Percentiles rank a stretch among this genome's conserved stretches.
Evolutionary conservation across 1,139 yeast species (phyloP).

Genomic region (Protomyces inundatus): DNA sequence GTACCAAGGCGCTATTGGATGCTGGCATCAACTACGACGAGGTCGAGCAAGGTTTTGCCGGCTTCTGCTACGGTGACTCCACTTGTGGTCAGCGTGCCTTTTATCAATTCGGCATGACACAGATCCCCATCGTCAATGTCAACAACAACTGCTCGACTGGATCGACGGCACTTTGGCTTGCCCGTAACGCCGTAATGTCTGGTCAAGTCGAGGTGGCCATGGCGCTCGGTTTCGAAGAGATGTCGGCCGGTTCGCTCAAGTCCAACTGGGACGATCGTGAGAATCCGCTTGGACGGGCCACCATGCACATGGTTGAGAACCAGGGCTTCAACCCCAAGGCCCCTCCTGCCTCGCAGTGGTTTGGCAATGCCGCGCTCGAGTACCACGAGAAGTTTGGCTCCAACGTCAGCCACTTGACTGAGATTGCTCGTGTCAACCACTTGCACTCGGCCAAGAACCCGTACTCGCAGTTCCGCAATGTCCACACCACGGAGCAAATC

Average conservation of each 20-base stretch:
- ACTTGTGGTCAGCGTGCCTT: slow-evolving; percentile 38
- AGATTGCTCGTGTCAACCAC: slow-evolving; percentile 37
- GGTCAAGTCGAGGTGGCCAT: slow-evolving; percentile 36
- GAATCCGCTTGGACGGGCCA: slow-evolving; percentile 34
- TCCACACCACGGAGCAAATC: slow-evolving; percentile 36
- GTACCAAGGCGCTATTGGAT: slow-evolving; percentile 36
- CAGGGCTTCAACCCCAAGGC: slow-evolving; percentile 31
- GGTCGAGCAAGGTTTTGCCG: slow-evolving; percentile 36
- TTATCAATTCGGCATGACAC: slow-evolving; percentile 38
- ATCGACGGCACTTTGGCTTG: slow-evolving; percentile 37
- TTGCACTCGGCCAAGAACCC: slow-evolving; percentile 37
- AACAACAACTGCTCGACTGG: slow-evolving; percentile 39
- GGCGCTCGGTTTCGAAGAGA: slow-evolving; percentile 38
- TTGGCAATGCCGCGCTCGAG: slow-evolving; percentile 37
- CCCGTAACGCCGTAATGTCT: slow-evolving; percentile 34
- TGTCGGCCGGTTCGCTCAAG: slow-evolving; percentile 36
- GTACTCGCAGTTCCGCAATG: slow-evolving; percentile 37
- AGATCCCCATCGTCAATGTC: slow-evolving; percentile 37
- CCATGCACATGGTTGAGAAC: slow-evolving; percentile 32
- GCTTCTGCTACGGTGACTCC: slow-evolving; percentile 37
- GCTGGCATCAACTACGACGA: slow-evolving; percentile 37
- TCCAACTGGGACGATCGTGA: slow-evolving; percentile 35
- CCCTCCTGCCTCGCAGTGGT: slow-evolving; percentile 37
- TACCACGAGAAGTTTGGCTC: slow-evolving; percentile 35
- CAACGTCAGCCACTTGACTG: slow-evolving; percentile 34